These are phyloP conservation scores for Gaillardinia entomophila DNA, from an alignment of 805 yeast species.

Conservation along the genomic window DNA sequence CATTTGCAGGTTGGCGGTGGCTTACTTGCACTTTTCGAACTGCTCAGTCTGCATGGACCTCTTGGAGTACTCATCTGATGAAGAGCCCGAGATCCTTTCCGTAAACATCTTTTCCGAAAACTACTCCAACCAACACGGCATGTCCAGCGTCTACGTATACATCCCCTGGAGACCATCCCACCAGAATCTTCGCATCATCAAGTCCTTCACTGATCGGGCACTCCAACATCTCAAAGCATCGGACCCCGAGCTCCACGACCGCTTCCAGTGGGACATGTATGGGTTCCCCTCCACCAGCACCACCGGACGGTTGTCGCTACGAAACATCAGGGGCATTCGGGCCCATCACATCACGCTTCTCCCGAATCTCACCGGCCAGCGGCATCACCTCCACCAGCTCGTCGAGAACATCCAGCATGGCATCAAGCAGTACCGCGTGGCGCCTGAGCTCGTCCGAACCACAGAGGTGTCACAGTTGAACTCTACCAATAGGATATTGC, in stretches of 20 bases:
- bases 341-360: constrained; percentile 12
- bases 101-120: constrained; percentile 10
- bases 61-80: constrained; percentile 4
- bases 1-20: not conserved
- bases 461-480: constrained; percentile 1
- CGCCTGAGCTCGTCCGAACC: constrained; percentile 1
- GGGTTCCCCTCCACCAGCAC: constrained; percentile 4
- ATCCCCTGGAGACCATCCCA: constrained; percentile 14
- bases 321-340: constrained; percentile 5
- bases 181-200: constrained; percentile 1
- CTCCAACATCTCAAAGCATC: constrained; percentile 1
- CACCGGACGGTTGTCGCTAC: constrained; percentile 1
- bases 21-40: not conserved
- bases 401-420: constrained; percentile 4
- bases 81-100: constrained; percentile 1
- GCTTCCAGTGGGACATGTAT: constrained; percentile 4
- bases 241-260: constrained; percentile 2
- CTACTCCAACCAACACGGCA: constrained; percentile 10
- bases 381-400: constrained; percentile 4
- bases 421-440: constrained; percentile 1
- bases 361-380: constrained; percentile 9
- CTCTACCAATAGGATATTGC: not conserved
- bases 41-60: not conserved
- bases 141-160: constrained; percentile 7
- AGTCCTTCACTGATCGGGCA: constrained; percentile 2